Percentiles rank a stretch among this genome's conserved stretches.
Evolutionary conservation across 108 stramenopile species (phyloP).

Genomic region (Licmophora abbreviata): DNA sequence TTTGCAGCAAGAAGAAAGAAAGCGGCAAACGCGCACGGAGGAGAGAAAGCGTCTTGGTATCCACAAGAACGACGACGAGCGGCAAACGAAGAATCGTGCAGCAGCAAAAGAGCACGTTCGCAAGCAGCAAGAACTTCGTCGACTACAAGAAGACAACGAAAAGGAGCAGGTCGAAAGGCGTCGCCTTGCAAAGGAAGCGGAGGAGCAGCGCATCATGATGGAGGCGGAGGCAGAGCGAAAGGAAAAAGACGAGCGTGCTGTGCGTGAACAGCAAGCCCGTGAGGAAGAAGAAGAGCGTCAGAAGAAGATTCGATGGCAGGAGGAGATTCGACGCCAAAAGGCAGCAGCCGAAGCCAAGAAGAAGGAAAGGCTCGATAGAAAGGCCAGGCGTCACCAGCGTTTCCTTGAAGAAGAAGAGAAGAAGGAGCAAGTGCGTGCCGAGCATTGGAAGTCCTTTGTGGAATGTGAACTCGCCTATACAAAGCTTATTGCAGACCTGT

Average conservation of each 20-base stretch:
- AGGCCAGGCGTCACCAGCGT: background rate
- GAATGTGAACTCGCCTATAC: conserved; percentile 16
- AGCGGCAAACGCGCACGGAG: too few species aligned
- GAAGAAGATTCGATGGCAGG: too few species aligned
- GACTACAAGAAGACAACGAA: background rate
- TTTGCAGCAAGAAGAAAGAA: too few species aligned
- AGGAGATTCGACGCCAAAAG: background rate
- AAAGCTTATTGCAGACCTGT: conserved; percentile 13
- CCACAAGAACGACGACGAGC: too few species aligned
- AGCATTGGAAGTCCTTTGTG: conserved; percentile 17
- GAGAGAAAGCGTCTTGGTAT: too few species aligned
- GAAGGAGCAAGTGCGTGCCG: conserved; percentile 9
- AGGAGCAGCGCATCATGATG: background rate
- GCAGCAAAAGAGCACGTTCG: background rate
- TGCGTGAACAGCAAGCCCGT: background rate
- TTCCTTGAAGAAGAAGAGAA: conserved; percentile 18
- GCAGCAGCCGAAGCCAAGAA: background rate
- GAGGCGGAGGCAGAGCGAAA: background rate
- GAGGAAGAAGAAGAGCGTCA: background rate
- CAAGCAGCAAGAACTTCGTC: conserved; percentile 1
- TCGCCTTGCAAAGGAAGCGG: background rate
- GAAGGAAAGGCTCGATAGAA: too few species aligned
- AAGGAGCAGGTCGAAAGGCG: background rate
- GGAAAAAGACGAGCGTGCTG: background rate
- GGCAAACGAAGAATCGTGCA: too few species aligned